Percentiles rank a stretch among this genome's conserved stretches.
Evolutionary conservation across 2,329 filamentous ascomycete genomes (phyloP).

Genomic region (Phaeosphaeriaceae sp.): DNA sequence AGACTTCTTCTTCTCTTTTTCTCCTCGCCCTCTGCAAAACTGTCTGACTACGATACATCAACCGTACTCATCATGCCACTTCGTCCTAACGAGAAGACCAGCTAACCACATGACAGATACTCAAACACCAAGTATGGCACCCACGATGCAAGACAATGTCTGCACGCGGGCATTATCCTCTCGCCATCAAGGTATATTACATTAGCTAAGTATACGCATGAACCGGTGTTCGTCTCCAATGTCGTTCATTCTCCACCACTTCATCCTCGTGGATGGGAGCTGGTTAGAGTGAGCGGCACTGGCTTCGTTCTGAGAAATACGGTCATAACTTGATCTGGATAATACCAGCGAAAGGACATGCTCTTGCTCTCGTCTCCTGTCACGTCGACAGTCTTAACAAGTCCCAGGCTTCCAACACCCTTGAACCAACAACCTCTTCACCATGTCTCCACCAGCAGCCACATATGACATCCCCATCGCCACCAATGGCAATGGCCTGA

Average conservation of each 20-base stretch:
- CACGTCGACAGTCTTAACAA: slow-evolving; percentile 36
- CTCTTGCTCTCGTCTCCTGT: slow-evolving; percentile 61
- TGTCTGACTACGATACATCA: neutral
- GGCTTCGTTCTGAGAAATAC: slow-evolving; percentile 81
- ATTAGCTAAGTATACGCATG: slow-evolving; percentile 51
- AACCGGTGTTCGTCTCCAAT: slow-evolving; percentile 49
- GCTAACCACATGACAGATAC: slow-evolving; percentile 31
- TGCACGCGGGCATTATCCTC: slow-evolving; percentile 44
- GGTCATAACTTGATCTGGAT: slow-evolving; percentile 97
- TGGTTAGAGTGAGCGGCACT: slow-evolving; percentile 10
- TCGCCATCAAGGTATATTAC: slow-evolving; percentile 48
- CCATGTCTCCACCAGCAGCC: slow-evolving; percentile 81
- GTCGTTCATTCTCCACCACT: slow-evolving; percentile 3
- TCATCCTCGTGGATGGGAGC: neutral
- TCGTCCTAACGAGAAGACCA: slow-evolving; percentile 10
- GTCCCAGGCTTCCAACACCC: slow-evolving; percentile 40
- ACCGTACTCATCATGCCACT: slow-evolving; percentile 22
- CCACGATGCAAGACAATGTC: slow-evolving; percentile 40
- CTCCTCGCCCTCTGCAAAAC: neutral
- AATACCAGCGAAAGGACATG: slow-evolving; percentile 99
- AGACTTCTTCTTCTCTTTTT: slow-evolving; percentile 2
- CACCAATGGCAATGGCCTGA: slow-evolving; percentile 44
- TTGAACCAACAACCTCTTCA: slow-evolving; percentile 27
- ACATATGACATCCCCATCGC: slow-evolving; percentile 56
- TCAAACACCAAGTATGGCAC: slow-evolving; percentile 36